Evolutionary conservation across 2,329 filamentous ascomycete species (phyloP).

Genomic region (Fusarium algeriense): DNA sequence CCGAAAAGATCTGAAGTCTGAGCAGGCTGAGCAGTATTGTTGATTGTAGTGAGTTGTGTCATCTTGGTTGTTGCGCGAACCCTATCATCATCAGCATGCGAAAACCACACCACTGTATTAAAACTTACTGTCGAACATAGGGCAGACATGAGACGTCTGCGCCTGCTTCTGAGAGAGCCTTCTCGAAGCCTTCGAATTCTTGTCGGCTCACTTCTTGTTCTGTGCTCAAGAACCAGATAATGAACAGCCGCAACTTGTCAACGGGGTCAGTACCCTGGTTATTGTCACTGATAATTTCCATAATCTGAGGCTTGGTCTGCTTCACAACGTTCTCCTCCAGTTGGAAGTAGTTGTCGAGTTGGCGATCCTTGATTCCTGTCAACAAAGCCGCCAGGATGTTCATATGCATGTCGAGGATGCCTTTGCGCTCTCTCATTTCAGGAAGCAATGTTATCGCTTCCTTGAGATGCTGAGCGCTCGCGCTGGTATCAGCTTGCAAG

Average conservation of each 20-base stretch:
- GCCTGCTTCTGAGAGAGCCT: constrained; percentile 81
- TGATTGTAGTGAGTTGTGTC: constrained; percentile 96
- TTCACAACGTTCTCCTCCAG: constrained; percentile 93
- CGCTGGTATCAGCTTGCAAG: constrained; percentile 86
- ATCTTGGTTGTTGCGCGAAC: constrained; percentile 96
- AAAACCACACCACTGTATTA: background rate
- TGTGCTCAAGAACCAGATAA: constrained; percentile 97
- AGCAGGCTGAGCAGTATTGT: constrained; percentile 74
- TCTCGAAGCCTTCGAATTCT: constrained; percentile 88
- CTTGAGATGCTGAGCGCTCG: constrained; percentile 94
- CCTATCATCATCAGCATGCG: constrained; percentile 57
- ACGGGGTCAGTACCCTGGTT: constrained; percentile 85
- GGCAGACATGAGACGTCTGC: constrained; percentile 82
- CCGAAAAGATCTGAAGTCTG: constrained; percentile 85
- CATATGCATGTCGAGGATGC: constrained; percentile 98
- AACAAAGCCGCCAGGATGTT: constrained; percentile 86
- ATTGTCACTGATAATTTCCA: constrained; percentile 85
- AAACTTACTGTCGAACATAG: constrained; percentile 83
- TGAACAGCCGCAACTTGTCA: constrained; percentile 93
- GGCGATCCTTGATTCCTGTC: constrained; percentile 89
- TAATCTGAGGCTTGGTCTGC: constrained; percentile 87
- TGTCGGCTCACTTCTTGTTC: constrained; percentile 86
- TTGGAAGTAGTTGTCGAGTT: constrained; percentile 96
- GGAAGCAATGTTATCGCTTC: constrained; percentile 93
- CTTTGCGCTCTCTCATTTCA: constrained; percentile 91